A percentile compares a stretch with the other conserved stretches of the same genome.
Conservation (phyloP, 108 stramenopile genomes). For the Fragilaria crotonensis region DNA sequence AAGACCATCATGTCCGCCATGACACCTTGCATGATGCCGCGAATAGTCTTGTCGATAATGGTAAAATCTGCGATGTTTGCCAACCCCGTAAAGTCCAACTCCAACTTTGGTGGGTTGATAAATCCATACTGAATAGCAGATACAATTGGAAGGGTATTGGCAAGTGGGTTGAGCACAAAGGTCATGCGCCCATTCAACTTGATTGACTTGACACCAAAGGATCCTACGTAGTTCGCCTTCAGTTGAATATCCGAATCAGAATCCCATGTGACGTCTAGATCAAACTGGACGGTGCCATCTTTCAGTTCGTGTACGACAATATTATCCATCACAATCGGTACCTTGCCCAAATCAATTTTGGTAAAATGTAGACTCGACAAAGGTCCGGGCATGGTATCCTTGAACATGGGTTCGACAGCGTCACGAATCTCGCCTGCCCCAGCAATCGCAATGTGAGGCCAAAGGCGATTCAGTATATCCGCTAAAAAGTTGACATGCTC, state of each 20-base stretch:
- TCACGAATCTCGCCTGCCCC: constrained; percentile 33
- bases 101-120: constrained; percentile 51
- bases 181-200: constrained; percentile 53
- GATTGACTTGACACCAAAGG: constrained; percentile 46
- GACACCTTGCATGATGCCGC: constrained; percentile 14
- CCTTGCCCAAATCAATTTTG: constrained; percentile 56
- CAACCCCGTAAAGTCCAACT: constrained; percentile 47
- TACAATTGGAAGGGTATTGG: constrained; percentile 40
- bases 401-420: constrained; percentile 44
- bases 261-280: constrained; percentile 57
- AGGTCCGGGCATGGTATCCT: constrained; percentile 30
- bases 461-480: constrained; percentile 40
- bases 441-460: constrained; percentile 45
- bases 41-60: constrained; percentile 26
- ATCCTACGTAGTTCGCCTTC: constrained; percentile 32
- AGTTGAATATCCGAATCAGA: constrained; percentile 52
- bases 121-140: constrained; percentile 56
- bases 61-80: constrained; percentile 40
- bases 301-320: constrained; percentile 40
- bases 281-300: constrained; percentile 32
- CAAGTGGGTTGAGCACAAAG: constrained; percentile 40
- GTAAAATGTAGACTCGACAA: constrained; percentile 43
- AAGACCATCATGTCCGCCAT: constrained; percentile 41
- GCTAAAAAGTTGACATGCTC: constrained; percentile 21
- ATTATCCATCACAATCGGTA: constrained; percentile 49